These are phyloP conservation scores for Blakeslea trispora DNA, from an alignment of 371 early-diverging fungal species.

Conservation along the genomic window DNA sequence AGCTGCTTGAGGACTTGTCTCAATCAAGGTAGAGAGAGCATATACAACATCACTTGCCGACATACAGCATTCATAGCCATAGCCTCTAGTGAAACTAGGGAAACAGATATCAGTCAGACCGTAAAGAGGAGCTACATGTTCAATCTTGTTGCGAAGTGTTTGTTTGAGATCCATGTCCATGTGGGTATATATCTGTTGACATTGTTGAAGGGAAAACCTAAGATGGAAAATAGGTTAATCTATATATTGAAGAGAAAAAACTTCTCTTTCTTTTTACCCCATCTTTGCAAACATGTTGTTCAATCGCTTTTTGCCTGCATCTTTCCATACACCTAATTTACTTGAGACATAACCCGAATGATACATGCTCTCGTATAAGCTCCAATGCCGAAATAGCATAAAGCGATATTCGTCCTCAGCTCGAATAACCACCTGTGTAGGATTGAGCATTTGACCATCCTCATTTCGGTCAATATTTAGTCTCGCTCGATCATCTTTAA, in stretches of 20 bases:
- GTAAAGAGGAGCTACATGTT: constrained; percentile 73
- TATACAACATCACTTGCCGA: constrained; percentile 86
- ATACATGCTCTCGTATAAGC: constrained; percentile 82
- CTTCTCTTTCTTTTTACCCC: constrained; percentile 54
- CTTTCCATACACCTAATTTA: constrained; percentile 85
- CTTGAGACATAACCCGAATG: constrained; percentile 85
- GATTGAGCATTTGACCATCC: constrained; percentile 3
- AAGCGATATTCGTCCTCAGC: constrained; percentile 76
- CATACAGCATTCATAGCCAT: constrained; percentile 74
- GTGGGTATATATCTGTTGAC: constrained; percentile 72
- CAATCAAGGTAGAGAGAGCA: constrained; percentile 75
- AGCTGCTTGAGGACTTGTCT: constrained; percentile 55
- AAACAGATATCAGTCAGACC: constrained; percentile 76
- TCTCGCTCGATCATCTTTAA: constrained; percentile 63
- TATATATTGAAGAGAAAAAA: background rate
- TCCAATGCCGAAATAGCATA: constrained; percentile 91
- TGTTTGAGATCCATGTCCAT: constrained; percentile 79
- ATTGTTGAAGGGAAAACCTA: constrained; percentile 71
- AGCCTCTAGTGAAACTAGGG: constrained; percentile 79
- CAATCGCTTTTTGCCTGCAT: constrained; percentile 75
- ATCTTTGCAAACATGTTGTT: constrained; percentile 84
- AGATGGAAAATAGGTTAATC: too few relatives aligned
- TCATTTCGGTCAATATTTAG: constrained; percentile 38
- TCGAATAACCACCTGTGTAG: constrained; percentile 25
- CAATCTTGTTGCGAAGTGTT: constrained; percentile 66